Percentiles rank a stretch among this genome's conserved stretches.
Evolutionary conservation across 2,329 filamentous ascomycete genomes (phyloP).

Genomic region (Cordyceps farinosa): DNA sequence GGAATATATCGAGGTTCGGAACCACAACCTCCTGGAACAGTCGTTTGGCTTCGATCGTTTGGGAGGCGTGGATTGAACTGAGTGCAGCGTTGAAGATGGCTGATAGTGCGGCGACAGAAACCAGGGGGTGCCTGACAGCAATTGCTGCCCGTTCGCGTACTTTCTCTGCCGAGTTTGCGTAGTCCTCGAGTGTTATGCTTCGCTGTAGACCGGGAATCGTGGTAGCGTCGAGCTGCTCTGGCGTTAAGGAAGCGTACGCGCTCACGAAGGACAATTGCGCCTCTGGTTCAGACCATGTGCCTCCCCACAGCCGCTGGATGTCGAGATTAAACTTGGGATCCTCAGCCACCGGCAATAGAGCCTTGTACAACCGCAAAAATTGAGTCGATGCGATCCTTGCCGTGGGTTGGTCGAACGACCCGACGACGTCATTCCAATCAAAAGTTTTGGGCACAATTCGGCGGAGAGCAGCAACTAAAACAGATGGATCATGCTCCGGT

Average conservation of each 20-base stretch:
- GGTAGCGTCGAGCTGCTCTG: conserved; percentile 75
- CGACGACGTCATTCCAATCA: conserved; percentile 68
- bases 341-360: conserved; percentile 68
- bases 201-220: conserved; percentile 78
- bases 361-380: conserved; percentile 77
- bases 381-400: conserved; percentile 74
- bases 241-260: conserved; percentile 73
- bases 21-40: conserved; percentile 65
- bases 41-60: conserved; percentile 60
- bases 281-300: conserved; percentile 79
- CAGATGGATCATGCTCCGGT: conserved; percentile 48
- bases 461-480: conserved; percentile 60
- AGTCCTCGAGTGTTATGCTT: conserved; percentile 66
- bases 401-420: conserved; percentile 75
- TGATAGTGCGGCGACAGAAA: conserved; percentile 79
- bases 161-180: conserved; percentile 45
- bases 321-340: conserved; percentile 57
- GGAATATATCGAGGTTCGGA: conserved; percentile 73
- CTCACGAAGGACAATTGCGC: conserved; percentile 92
- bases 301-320: conserved; percentile 87
- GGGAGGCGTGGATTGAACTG: conserved; percentile 57
- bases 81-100: conserved; percentile 64
- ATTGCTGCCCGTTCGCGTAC: conserved; percentile 51
- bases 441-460: conserved; percentile 61
- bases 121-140: conserved; percentile 79